Conservation (phyloP, 371 early-diverging fungal species). For the Rhizomucor pusillus region DNA sequence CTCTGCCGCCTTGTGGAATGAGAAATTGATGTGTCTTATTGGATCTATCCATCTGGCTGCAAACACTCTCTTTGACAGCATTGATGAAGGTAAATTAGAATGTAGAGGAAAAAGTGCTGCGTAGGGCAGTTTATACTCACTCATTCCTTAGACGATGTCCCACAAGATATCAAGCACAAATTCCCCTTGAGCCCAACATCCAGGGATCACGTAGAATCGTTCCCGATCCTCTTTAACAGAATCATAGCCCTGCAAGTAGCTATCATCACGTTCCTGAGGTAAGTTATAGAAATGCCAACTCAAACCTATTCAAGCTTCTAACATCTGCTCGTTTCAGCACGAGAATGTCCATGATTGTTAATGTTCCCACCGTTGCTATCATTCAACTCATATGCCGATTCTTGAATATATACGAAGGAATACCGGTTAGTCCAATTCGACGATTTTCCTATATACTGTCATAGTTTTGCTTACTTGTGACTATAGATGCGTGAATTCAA, state of each 20-base stretch:
- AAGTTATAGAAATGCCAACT: conserved; percentile 7
- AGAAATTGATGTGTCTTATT: conserved; percentile 37
- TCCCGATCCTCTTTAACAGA: conserved; percentile 37
- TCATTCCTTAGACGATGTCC: too few species aligned
- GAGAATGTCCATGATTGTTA: conserved; percentile 26
- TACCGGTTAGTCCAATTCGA: conserved; percentile 34
- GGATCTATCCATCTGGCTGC: conserved; percentile 52
- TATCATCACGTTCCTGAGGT: conserved; percentile 39
- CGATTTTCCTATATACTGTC: background rate
- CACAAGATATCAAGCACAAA: too few species aligned
- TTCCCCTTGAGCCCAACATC: too few species aligned
- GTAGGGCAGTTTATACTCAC: too few species aligned
- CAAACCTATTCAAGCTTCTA: background rate
- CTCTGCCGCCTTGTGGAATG: conserved; percentile 50
- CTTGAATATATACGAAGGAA: conserved; percentile 44
- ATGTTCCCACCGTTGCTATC: conserved; percentile 41
- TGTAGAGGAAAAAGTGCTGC: too few species aligned
- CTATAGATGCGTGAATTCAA: conserved; percentile 23
- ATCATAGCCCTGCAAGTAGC: conserved; percentile 30
- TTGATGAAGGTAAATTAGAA: conserved; percentile 62
- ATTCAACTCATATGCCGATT: conserved; percentile 45
- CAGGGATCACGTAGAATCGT: conserved; percentile 35
- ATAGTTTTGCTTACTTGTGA: background rate
- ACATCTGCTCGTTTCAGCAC: too few species aligned
- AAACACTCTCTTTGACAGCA: conserved; percentile 50